Conservation (phyloP, 306 rosid genomes). For the Prunus campanulata region DNA sequence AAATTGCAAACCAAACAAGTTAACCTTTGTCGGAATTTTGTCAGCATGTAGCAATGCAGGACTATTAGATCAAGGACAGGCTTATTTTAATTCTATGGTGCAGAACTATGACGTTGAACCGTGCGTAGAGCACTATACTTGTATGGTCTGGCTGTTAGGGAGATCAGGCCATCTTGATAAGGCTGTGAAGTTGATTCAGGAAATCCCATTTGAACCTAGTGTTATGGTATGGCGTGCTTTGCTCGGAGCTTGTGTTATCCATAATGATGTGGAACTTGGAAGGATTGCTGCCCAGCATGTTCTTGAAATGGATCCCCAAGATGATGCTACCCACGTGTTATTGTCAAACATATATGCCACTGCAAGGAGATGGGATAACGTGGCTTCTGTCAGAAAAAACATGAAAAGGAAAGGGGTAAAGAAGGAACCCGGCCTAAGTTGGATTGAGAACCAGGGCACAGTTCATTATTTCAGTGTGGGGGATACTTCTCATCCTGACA, state of each 20-base stretch:
- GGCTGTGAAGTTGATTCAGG: conserved; percentile 63
- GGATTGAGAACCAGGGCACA: conserved; percentile 68
- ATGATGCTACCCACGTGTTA: conserved; percentile 68
- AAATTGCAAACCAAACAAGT: conserved; percentile 35
- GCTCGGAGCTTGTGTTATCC: conserved; percentile 81
- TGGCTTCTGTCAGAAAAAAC: conserved; percentile 57
- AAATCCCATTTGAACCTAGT: conserved; percentile 68
- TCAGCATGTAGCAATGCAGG: conserved; percentile 58
- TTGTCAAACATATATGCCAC: conserved; percentile 77
- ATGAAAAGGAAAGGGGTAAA: conserved; percentile 75
- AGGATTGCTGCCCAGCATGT: conserved; percentile 54
- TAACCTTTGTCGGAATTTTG: conserved; percentile 47
- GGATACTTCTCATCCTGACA: conserved; percentile 66
- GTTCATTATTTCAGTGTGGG: conserved; percentile 63
- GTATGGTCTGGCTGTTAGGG: conserved; percentile 63
- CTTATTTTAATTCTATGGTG: conserved; percentile 40
- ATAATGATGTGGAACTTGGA: conserved; percentile 60
- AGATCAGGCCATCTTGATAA: conserved; percentile 60
- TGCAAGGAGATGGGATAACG: conserved; percentile 60
- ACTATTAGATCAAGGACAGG: conserved; percentile 42
- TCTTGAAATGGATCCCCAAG: conserved; percentile 70
- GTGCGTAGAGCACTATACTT: conserved; percentile 78
- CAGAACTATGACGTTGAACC: conserved; percentile 50
- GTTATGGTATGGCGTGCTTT: conserved; percentile 80
- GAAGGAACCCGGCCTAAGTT: conserved; percentile 87